Evolutionary conservation across 2,329 filamentous ascomycete genomes (phyloP), one percentile per base, ranked within the genome.

Genomic region (Phyllosticta citriasiana): DNA sequence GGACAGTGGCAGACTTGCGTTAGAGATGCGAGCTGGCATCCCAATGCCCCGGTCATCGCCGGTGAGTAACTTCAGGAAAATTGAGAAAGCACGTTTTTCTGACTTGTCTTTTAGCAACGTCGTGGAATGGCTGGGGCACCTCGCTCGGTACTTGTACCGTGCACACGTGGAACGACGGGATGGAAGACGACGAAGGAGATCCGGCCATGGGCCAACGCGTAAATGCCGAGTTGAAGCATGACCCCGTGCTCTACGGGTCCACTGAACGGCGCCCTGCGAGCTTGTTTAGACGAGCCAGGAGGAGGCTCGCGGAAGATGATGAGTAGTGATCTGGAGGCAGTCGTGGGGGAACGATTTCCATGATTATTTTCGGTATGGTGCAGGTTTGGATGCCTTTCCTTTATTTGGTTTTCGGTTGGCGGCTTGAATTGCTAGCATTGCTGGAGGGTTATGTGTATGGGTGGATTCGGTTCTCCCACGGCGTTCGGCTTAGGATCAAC

Each of bases 11-110:
- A 82, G 64, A 91, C 90, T 0, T 89, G 89, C 66, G 89, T 96
- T 22, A 81, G 92, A 35, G 92, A 97, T 78, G 90, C 88, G 24
- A 91, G 88, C 69, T 96, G 92, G 92, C 91, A 96, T 76, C 92
- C 92, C 0, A 87, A 82, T 65, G 89, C 88, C 1, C 91, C 91
- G 0, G 80, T 96, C 51, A 79, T 97, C 65, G 91, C 85, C 66
- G 82, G 81, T 84, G 75, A 71, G 79, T 74, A 0, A 7, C 27
- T 4, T 55, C 22, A 19, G 24, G 7, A 5, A 10, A 0, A 25
- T 25, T 22, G 9, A 12, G 8, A 22, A 8, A 24, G 19, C 8
- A 24, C 22, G 25, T 25, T 59, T 16, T 40, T 47, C n/a, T 47
- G 24, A 57, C n/a, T 10, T 57, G 5, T 51, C n/a, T 22, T 19